Conservation (phyloP, 164 flowering plant species). For the Vitis riparia region DNA sequence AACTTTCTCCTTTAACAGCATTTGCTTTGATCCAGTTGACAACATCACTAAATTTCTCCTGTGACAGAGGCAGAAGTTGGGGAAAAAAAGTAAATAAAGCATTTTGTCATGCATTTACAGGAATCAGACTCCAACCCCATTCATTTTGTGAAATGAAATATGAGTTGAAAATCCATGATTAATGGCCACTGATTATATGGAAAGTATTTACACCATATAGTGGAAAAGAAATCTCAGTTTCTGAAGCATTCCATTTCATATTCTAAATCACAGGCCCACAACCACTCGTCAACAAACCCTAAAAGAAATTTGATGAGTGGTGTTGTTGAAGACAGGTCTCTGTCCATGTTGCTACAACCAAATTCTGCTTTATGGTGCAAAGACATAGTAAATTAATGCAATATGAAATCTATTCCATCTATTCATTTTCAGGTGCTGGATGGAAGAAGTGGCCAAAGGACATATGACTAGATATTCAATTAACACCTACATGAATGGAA, state of each 20-base stretch:
- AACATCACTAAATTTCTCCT: slow-evolving; percentile 90
- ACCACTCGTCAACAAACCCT: no score
- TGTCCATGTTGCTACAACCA: not conserved
- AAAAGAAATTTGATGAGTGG: no score
- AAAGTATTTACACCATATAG: not conserved
- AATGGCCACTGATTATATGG: not conserved
- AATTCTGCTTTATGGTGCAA: not conserved
- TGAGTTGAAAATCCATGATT: not conserved
- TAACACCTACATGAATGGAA: no score
- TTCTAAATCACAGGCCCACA: not conserved
- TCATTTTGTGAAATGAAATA: not conserved
- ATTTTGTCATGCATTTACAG: not conserved
- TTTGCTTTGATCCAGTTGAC: slow-evolving; percentile 87
- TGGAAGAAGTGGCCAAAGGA: no score
- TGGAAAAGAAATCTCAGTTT: not conserved
- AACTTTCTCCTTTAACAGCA: slow-evolving; percentile 44
- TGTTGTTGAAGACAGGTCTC: not conserved
- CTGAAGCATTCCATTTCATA: not conserved
- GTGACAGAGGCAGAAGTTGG: slow-evolving; percentile 11
- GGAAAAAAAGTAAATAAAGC: not conserved
- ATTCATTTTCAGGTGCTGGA: not conserved
- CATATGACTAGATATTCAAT: no score
- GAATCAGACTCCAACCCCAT: not conserved
- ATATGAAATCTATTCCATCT: not conserved
- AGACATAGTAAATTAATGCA: not conserved